Base-by-base conservation (phyloP, 23 red algal species). In the Pyropia haitanensis region DNA sequence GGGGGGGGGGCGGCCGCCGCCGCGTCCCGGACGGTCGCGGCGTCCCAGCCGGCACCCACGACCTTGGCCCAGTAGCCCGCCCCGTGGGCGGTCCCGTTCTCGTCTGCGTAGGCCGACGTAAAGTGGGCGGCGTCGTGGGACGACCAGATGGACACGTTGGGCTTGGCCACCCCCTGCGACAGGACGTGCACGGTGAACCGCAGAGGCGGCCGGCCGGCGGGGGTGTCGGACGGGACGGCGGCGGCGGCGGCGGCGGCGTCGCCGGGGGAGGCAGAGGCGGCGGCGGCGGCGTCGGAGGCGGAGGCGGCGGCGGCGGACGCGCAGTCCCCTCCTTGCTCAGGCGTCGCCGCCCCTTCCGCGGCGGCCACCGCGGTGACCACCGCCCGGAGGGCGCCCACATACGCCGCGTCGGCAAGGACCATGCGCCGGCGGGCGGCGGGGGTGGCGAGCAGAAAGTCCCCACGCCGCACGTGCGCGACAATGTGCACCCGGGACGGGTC, bases 391-490 rank as follows among this genome's bases (percentile, higher is more conserved):
- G 68, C 62, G 14, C 60, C 75, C 10, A 79, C 75, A 33, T 25
- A 79, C 1, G 62, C 54, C 6, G 46, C 75, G 23, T 79, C 75
- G 19, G 61, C 28, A 3, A 79, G 18, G 30, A 79, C 27, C 5
- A 68, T 56, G 48, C 75, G 75, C 7, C 65, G 39, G 39, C 10
- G 5, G 7, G 13, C 39, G 0, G 2, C 39, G 1, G 4, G n/a
- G 20, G 26, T 68, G 25, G 58, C 58, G 23, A 68, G 58, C n/a
- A 79, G 68, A 15, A 79, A 79, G 25, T 79, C 75, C 4, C 75
- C 75, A 39, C 75, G 59, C 1, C 75, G 59, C n/a, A 79, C 63
- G 31, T 79, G 75, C 61, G 68, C 22, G 15, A 56, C 75, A 19
- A 79, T 46, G 33, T 79, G 75, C 5, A 79, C 23, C 2, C 75